phyloP scores from a whole-genome alignment of 2,329 filamentous ascomycete species.

The Colletotrichum karsti region DNA sequence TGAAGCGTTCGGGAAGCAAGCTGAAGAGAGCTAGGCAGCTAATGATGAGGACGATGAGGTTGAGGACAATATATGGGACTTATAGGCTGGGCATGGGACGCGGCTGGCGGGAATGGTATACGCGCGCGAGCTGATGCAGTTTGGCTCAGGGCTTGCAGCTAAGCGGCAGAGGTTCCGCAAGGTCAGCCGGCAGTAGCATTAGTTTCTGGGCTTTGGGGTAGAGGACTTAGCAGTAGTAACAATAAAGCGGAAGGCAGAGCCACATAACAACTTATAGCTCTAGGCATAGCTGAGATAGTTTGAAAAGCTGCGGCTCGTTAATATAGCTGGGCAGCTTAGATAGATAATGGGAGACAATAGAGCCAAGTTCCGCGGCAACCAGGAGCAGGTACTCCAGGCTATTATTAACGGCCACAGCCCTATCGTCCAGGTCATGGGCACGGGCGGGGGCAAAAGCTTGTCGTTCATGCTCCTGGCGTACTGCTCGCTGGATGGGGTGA shows the following conservation, averaged over 20 bases:
- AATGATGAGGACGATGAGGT: background rate
- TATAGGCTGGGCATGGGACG: constrained; percentile 18
- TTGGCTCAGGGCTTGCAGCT: background rate
- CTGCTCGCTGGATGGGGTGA: constrained; percentile 8
- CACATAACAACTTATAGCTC: background rate
- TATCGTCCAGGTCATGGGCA: constrained; percentile 26
- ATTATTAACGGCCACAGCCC: constrained; percentile 18
- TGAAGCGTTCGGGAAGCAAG: background rate
- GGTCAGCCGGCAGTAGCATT: constrained; percentile 27
- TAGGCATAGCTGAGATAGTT: constrained; percentile 2
- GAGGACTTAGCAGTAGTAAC: background rate
- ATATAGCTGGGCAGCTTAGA: constrained; percentile 1
- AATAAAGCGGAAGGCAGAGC: background rate
- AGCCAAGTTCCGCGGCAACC: constrained; percentile 12
- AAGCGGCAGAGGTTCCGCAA: constrained; percentile 20
- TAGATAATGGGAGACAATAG: constrained; percentile 13
- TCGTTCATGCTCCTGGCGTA: constrained; percentile 31
- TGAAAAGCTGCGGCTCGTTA: background rate
- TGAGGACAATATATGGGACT: constrained; percentile 2
- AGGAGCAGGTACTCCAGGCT: constrained; percentile 24
- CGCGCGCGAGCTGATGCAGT: constrained; percentile 7
- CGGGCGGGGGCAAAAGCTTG: constrained; percentile 31
- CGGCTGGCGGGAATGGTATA: constrained; percentile 26
- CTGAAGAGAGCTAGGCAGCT: background rate
- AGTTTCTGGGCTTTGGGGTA: constrained; percentile 26